Percentiles rank a stretch among this genome's conserved stretches.
These are phyloP conservation scores for Vigna mungo DNA, from an alignment of 306 rosid genomes.

Conservation along the genomic window DNA sequence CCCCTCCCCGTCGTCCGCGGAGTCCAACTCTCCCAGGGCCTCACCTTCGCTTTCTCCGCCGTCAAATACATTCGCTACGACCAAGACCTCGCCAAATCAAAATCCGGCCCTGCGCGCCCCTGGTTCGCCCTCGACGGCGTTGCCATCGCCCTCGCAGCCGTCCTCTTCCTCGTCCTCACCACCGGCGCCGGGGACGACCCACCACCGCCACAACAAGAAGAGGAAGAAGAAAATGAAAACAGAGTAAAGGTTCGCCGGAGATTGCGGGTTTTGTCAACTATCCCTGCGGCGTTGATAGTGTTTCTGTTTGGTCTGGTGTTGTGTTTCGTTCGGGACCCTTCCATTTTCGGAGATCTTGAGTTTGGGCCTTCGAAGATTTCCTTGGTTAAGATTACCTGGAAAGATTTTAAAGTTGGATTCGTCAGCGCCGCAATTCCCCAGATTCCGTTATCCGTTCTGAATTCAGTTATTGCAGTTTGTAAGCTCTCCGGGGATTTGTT, in stretches of 20 bases:
- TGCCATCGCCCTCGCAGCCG: constrained; percentile 55
- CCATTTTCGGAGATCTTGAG: constrained; percentile 51
- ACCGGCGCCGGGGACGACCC: constrained; percentile 68
- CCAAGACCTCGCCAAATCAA: constrained; percentile 61
- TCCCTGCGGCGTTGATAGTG: constrained; percentile 73
- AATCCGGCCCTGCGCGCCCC: constrained; percentile 59
- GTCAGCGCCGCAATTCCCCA: constrained; percentile 78
- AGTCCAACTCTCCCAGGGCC: constrained; percentile 88
- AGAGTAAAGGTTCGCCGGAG: constrained; percentile 5
- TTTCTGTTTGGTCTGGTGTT: constrained; percentile 63
- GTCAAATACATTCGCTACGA: constrained; percentile 72
- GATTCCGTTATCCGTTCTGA: constrained; percentile 71
- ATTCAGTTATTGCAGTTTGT: constrained; percentile 84
- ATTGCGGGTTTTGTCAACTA: constrained; percentile 47
- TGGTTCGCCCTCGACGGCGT: constrained; percentile 76
- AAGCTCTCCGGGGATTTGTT: constrained; percentile 80
- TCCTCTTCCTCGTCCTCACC: constrained; percentile 63
- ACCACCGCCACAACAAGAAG: background rate
- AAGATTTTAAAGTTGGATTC: constrained; percentile 76
- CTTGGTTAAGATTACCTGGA: constrained; percentile 60
- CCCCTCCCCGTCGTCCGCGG: constrained; percentile 93
- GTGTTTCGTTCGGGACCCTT: constrained; percentile 68
- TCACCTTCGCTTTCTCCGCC: constrained; percentile 77
- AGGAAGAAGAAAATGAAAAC: background rate
- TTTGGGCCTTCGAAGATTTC: constrained; percentile 67